Percentiles rank a stretch among this genome's conserved stretches.
phyloP scores from a whole-genome alignment of 768 basidiomycete genomes.

The Hygrophoropsis aurantiaca region DNA sequence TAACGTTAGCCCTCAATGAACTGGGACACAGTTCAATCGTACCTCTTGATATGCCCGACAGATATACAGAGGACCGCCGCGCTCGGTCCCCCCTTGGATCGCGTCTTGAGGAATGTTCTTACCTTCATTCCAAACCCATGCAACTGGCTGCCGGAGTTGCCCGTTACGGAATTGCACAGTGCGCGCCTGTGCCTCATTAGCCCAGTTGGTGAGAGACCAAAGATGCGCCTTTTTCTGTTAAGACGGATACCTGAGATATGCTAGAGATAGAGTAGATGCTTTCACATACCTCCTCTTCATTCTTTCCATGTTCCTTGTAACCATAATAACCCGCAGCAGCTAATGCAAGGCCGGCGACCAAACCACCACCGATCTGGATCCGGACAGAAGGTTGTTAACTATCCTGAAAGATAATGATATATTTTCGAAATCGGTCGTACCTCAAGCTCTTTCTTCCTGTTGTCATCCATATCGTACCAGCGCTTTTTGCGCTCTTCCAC shows the following conservation, averaged over 20 bases:
- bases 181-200: conserved; percentile 53
- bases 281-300: conserved; percentile 52
- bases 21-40: not conserved
- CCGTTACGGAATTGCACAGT: conserved; percentile 46
- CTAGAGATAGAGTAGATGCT: not conserved
- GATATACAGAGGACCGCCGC: conserved; percentile 53
- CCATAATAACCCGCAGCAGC: conserved; percentile 51
- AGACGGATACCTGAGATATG: not conserved
- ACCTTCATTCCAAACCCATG: conserved; percentile 64
- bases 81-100: conserved; percentile 55
- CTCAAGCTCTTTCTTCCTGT: conserved; percentile 59
- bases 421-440: no score
- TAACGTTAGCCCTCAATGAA: conserved; percentile 4
- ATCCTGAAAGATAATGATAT: conserved; percentile 3
- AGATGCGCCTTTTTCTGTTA: conserved; percentile 47
- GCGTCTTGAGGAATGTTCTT: conserved; percentile 58
- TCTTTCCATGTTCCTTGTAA: conserved; percentile 56
- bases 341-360: conserved; percentile 52
- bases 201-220: conserved; percentile 57
- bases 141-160: conserved; percentile 46
- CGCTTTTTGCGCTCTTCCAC: conserved; percentile 51
- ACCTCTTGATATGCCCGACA: conserved; percentile 62
- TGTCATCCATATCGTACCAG: conserved; percentile 56
- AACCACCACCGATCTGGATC: conserved; percentile 67
- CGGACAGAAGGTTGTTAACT: conserved; percentile 4